phyloP scores from a whole-genome alignment of 331 rosid species.

The Rosa hybrid region DNA sequence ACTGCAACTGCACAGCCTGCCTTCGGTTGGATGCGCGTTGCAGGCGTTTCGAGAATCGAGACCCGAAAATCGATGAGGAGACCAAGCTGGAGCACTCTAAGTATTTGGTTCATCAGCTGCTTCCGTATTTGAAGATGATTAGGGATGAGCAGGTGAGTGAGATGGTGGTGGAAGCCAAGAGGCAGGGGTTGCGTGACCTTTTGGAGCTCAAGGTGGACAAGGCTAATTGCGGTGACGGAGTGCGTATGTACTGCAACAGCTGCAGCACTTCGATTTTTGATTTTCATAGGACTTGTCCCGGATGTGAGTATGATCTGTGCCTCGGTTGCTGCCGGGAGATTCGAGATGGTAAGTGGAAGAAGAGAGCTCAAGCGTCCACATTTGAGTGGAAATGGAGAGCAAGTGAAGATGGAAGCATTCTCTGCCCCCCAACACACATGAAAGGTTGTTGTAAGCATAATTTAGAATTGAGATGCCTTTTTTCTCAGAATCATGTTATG shows the following conservation, averaged over 20 bases:
- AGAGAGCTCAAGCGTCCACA: slow-evolving; percentile 36
- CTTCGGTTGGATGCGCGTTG: neutral
- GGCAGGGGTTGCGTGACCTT: slow-evolving; percentile 26
- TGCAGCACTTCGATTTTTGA: slow-evolving; percentile 81
- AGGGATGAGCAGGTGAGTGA: neutral
- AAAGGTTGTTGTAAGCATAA: slow-evolving; percentile 45
- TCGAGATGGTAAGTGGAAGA: slow-evolving; percentile 50
- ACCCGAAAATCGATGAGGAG: neutral
- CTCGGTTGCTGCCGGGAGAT: slow-evolving; percentile 77
- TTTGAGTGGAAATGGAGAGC: slow-evolving; percentile 47
- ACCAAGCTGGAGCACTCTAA: slow-evolving; percentile 4
- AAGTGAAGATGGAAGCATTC: slow-evolving; percentile 58
- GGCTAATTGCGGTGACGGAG: neutral
- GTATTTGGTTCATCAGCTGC: slow-evolving; percentile 13
- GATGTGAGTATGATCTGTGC: slow-evolving; percentile 74
- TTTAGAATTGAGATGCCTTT: slow-evolving; percentile 59
- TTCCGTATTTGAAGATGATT: neutral
- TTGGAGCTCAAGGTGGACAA: neutral
- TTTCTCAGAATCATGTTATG: slow-evolving; percentile 31
- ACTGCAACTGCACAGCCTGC: slow-evolving; percentile 70
- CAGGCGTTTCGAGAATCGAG: slow-evolving; percentile 33
- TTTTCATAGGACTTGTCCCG: slow-evolving; percentile 69
- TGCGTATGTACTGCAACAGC: slow-evolving; percentile 30
- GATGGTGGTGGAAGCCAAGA: neutral
- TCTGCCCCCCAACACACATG: slow-evolving; percentile 52